Evolutionary conservation across 306 rosid species (phyloP), one percentile per base, ranked within the genome.

Genomic region (Styphnolobium japonicum): DNA sequence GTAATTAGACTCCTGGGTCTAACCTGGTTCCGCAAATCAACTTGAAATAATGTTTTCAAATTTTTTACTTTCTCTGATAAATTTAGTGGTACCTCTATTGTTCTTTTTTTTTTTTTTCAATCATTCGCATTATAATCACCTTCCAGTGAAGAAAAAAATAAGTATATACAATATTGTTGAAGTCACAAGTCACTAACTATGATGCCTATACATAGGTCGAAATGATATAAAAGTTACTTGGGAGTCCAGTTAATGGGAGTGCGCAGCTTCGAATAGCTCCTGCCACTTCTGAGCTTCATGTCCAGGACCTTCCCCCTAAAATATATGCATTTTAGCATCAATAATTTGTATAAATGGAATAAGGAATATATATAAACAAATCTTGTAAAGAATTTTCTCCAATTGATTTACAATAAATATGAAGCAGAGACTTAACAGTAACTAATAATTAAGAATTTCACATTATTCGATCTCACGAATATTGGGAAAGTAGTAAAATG

Each of bases 271-370:
- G 81, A 94, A 92, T 68, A 92, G 82, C 82, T 92, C 93, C 67
- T 33, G 77, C 97, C 97, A 94, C 77, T 91, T 94, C 49, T 77
- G 81, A 21, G 87, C 71, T 78, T 91, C 95, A 58, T 80, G 88
- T 80, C 89, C 97, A 16, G 98, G 98, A 14, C 98, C 98, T 70
- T 91, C 93, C 27, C 98, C 98, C 98, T 94, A 74, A 69, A 78
- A 42, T 19, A 75, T 21, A 53, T 46, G 19, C 86, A 78, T 29
- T 58, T 71, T 58, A 73, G 33, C 45, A 69, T 68, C 64, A 56
- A 60, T 58, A 81, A 73, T 73, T 58, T 14, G 73, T 49, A 76
- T n/a, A 64, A 23, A 75, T 31, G 9, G 16, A 55, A 15, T 43
- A 66, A 52, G 31, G 11, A 19, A 31, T 23, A 55, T 10, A 43